Evolutionary conservation across 805 yeast species (phyloP).

Genomic region (Lipomyces orientalis): DNA sequence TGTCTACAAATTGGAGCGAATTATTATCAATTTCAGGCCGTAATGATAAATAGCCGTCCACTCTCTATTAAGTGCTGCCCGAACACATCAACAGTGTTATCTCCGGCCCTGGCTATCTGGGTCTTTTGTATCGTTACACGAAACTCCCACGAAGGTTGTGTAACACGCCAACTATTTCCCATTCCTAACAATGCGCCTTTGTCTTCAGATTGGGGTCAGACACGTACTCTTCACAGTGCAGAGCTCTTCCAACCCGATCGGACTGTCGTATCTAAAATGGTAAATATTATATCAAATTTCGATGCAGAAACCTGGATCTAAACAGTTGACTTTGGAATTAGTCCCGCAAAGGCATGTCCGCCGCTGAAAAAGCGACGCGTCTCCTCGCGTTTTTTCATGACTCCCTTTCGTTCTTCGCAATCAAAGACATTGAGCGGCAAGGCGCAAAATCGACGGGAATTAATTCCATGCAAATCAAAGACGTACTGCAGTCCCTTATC

Average conservation of each 20-base stretch:
- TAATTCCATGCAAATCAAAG: constrained; percentile 62
- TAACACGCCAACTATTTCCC: background rate
- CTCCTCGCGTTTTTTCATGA: constrained; percentile 32
- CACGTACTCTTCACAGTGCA: background rate
- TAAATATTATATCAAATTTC: background rate
- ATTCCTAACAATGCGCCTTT: background rate
- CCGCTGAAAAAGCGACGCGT: constrained; percentile 31
- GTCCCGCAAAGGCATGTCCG: constrained; percentile 38
- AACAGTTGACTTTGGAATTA: background rate
- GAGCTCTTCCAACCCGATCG: background rate
- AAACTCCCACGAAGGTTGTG: background rate
- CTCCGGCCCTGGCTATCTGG: background rate
- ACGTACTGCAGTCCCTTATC: constrained; percentile 52
- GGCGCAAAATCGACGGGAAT: constrained; percentile 57
- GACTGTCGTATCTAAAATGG: background rate
- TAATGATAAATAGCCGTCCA: no score
- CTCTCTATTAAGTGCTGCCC: background rate
- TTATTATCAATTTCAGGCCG: background rate
- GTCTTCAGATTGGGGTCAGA: background rate
- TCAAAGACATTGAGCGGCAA: constrained; percentile 58
- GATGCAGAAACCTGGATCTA: background rate
- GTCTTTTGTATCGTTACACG: background rate
- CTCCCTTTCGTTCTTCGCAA: constrained; percentile 34
- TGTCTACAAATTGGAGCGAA: background rate
- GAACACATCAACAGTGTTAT: background rate